These are phyloP conservation scores for Polytrichum commune DNA, from an alignment of 225 moss, liverwort and hornwort genomes.

Conservation along the genomic window DNA sequence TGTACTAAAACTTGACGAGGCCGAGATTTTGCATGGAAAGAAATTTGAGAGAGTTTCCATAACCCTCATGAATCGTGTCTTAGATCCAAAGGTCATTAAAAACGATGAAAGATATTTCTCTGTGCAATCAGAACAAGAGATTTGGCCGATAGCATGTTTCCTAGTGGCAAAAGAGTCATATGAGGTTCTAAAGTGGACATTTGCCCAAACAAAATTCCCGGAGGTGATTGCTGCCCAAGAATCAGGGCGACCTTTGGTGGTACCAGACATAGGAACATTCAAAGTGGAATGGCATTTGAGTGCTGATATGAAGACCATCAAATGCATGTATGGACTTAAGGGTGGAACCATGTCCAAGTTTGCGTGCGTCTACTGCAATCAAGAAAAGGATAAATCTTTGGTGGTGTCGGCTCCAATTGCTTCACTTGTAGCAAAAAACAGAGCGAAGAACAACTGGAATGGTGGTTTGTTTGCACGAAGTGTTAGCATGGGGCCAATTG, in stretches of 20 bases:
- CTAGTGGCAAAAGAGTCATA: background rate
- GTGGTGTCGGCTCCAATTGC: too few relatives aligned
- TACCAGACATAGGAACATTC: background rate
- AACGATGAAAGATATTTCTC: background rate
- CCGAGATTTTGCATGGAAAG: background rate
- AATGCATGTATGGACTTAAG: background rate
- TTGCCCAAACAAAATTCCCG: background rate
- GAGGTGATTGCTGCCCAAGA: background rate
- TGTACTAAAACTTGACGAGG: background rate
- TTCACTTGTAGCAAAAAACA: background rate
- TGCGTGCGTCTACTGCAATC: background rate
- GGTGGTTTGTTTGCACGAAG: background rate
- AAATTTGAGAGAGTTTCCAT: background rate
- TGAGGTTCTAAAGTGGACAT: background rate
- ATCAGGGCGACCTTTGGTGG: background rate
- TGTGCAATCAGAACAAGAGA: background rate
- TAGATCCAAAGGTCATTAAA: background rate
- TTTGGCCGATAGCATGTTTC: background rate
- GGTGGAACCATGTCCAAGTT: background rate
- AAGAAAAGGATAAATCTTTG: background rate
- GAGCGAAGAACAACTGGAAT: background rate
- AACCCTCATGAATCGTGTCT: background rate
- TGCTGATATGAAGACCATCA: background rate
- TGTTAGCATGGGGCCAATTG: background rate
- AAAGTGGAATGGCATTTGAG: background rate